Evolutionary conservation across 768 basidiomycete genomes (phyloP).

Genomic region (Boletus rubescentipes): DNA sequence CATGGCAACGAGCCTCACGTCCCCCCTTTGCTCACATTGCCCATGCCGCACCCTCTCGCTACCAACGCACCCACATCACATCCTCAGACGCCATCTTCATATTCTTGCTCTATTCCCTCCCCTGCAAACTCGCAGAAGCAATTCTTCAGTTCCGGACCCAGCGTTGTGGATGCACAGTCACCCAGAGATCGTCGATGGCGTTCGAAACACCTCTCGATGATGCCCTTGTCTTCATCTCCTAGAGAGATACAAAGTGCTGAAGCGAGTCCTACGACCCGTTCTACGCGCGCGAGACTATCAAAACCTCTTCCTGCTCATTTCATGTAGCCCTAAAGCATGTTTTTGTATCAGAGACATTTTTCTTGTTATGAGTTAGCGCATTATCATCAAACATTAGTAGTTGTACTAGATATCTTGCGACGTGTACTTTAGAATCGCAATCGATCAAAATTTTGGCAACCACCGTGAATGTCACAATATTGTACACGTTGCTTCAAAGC

Average conservation of each 20-base stretch:
- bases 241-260: neutral
- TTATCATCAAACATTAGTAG: neutral
- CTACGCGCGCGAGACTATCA: slow-evolving; percentile 9
- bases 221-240: slow-evolving; percentile 12
- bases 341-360: slow-evolving; percentile 1
- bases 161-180: neutral
- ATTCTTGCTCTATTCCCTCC: slow-evolving; percentile 2
- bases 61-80: neutral
- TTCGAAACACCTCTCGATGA: slow-evolving; percentile 21
- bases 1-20: slow-evolving; percentile 2
- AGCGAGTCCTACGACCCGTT: slow-evolving; percentile 1
- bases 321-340: slow-evolving; percentile 15
- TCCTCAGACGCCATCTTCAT: slow-evolving; percentile 10
- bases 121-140: neutral
- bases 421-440: neutral
- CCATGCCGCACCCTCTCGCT: neutral
- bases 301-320: slow-evolving; percentile 21
- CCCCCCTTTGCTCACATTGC: neutral
- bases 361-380: neutral
- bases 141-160: neutral
- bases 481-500: too few species aligned
- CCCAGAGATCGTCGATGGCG: neutral
- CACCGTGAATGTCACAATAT: too few species aligned
- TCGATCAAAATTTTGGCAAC: neutral
- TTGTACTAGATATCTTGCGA: neutral